Percentiles rank a stretch among this genome's conserved stretches.
Conservation (phyloP, 2,329 filamentous ascomycete species). For the Penicillium brevicompactum region DNA sequence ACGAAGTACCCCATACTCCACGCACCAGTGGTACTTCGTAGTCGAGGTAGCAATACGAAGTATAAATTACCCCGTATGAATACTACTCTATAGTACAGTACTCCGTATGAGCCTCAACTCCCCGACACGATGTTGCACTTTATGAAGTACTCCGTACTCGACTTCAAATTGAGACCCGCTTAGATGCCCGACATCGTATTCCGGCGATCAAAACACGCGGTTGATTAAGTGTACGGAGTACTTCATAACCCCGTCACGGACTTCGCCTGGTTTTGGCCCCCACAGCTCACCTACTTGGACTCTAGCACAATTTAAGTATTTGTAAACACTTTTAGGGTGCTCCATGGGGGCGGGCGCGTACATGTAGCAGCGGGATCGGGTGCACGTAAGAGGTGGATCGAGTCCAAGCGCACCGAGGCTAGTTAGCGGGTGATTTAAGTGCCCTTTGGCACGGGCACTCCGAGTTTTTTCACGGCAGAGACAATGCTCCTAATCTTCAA, state of each 20-base stretch:
- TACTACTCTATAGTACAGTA: not conserved
- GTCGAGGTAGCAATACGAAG: not conserved
- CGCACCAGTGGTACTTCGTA: not conserved
- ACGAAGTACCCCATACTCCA: not conserved
- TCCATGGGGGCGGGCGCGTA: not conserved
- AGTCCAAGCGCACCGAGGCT: not conserved
- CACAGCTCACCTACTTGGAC: not conserved
- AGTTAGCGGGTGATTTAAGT: not conserved
- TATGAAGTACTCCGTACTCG: not conserved
- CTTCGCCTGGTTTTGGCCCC: not conserved
- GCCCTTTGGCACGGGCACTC: not conserved
- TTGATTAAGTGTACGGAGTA: no score
- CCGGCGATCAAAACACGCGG: no score
- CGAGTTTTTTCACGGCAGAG: not conserved
- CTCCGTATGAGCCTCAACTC: not conserved
- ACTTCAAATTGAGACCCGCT: not conserved
- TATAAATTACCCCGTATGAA: not conserved
- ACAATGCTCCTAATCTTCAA: not conserved
- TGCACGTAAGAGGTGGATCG: not conserved
- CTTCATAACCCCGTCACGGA: not conserved
- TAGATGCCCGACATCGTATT: not conserved
- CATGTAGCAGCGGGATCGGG: not conserved
- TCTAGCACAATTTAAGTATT: not conserved
- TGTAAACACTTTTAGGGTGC: not conserved
- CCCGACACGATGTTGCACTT: not conserved